These are phyloP conservation scores for Gymnopus androsaceus DNA, from an alignment of 1,284 basidiomycete species.

Conservation along the genomic window DNA sequence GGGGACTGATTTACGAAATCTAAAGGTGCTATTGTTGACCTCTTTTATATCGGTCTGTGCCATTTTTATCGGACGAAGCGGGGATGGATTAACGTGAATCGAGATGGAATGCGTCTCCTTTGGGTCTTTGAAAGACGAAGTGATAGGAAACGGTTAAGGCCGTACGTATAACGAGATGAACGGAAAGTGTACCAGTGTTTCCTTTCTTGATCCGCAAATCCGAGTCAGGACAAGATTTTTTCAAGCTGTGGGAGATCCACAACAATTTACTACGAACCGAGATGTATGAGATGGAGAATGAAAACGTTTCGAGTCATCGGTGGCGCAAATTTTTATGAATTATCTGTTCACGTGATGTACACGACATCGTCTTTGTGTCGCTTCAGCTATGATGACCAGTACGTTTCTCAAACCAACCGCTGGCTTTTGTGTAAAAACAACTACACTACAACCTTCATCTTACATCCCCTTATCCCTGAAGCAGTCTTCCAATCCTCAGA, in stretches of 20 bases:
- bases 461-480: constrained; percentile 25
- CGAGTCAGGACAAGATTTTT: background rate
- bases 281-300: too few species aligned
- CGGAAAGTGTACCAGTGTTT: background rate
- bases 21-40: constrained; percentile 30
- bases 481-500: constrained; percentile 26
- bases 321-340: background rate
- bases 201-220: background rate
- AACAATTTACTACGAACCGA: too few species aligned
- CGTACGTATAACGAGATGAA: constrained; percentile 9
- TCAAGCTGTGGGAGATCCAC: background rate
- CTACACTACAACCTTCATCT: constrained; percentile 41
- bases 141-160: constrained; percentile 11
- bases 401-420: constrained; percentile 53
- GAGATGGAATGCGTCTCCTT: background rate
- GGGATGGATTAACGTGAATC: constrained; percentile 5
- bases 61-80: constrained; percentile 13
- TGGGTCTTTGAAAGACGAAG: constrained; percentile 1
- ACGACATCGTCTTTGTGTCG: background rate
- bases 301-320: too few species aligned
- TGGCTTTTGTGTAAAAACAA: constrained; percentile 64
- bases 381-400: too few species aligned
- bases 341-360: background rate
- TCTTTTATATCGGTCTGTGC: constrained; percentile 28
- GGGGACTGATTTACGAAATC: constrained; percentile 39